Conservation (phyloP, 768 basidiomycete species). For the Fomitopsis serialis region DNA sequence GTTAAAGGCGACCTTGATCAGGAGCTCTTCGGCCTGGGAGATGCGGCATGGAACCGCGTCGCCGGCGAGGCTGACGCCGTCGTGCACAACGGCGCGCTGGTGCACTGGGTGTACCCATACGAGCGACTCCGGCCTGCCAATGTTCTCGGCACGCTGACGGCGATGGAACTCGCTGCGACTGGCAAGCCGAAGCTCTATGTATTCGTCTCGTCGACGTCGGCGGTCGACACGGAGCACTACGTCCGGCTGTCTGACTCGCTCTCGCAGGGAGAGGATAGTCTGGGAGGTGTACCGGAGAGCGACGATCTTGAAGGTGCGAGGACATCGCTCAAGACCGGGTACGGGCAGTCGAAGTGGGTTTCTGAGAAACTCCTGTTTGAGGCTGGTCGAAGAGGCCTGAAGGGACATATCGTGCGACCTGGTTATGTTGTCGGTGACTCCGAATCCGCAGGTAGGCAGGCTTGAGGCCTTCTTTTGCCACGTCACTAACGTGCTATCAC, state of each 20-base stretch:
- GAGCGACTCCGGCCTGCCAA: constrained; percentile 88
- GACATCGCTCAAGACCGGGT: constrained; percentile 75
- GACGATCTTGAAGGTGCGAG: constrained; percentile 88
- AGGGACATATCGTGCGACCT: constrained; percentile 84
- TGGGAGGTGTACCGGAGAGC: constrained; percentile 74
- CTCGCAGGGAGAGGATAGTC: constrained; percentile 31
- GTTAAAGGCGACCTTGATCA: constrained; percentile 80
- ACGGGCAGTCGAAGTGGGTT: constrained; percentile 98
- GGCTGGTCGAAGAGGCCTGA: constrained; percentile 80
- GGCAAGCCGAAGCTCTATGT: constrained; percentile 74
- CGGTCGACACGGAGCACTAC: constrained; percentile 87
- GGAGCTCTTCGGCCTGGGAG: constrained; percentile 66
- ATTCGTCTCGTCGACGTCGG: constrained; percentile 96
- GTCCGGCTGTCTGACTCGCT: constrained; percentile 79
- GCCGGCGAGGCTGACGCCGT: constrained; percentile 74
- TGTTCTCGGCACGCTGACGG: constrained; percentile 86
- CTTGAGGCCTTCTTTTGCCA: constrained; percentile 2
- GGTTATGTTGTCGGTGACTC: constrained; percentile 97
- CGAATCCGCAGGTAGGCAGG: constrained; percentile 65
- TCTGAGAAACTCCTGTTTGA: constrained; percentile 92
- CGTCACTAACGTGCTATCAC: no score
- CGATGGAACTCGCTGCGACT: constrained; percentile 70
- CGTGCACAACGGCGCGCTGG: constrained; percentile 95
- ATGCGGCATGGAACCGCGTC: constrained; percentile 60
- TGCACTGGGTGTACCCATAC: constrained; percentile 99